phyloP scores from a whole-genome alignment of 1,284 basidiomycete species.

The Cystobasidiaceae sp. region DNA sequence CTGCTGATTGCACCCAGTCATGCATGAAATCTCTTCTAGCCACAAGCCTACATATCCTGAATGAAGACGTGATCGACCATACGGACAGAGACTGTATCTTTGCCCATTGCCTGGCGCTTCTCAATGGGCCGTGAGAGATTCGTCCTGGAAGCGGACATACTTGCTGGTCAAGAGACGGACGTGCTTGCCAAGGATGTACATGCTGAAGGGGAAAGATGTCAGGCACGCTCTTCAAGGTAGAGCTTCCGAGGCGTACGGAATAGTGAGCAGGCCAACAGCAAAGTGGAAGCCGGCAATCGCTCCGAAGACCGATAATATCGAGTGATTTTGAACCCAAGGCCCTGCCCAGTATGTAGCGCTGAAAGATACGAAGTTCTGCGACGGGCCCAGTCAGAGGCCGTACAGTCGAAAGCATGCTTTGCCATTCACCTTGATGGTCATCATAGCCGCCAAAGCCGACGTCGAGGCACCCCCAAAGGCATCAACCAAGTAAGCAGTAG shows the following conservation, averaged over 20 bases:
- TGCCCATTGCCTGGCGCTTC: too few species aligned
- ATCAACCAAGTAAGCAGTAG: neutral
- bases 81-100: too few species aligned
- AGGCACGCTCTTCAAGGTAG: neutral
- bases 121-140: conserved; percentile 1
- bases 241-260: neutral
- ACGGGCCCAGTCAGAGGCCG: neutral
- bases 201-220: neutral
- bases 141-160: conserved; percentile 14
- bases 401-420: neutral
- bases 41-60: too few species aligned
- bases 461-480: neutral
- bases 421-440: neutral
- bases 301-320: neutral
- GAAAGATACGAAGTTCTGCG: conserved; percentile 23
- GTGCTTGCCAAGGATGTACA: conserved; percentile 22
- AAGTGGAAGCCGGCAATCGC: neutral
- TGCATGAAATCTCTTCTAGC: too few species aligned
- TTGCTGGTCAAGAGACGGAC: conserved; percentile 16
- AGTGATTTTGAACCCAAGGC: neutral
- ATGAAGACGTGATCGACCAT: too few species aligned
- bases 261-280: neutral
- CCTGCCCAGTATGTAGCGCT: neutral
- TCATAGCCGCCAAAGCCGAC: neutral
- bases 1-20: too few species aligned